These are phyloP conservation scores for Quercus glauca DNA, from an alignment of 306 rosid genomes.

Conservation along the genomic window DNA sequence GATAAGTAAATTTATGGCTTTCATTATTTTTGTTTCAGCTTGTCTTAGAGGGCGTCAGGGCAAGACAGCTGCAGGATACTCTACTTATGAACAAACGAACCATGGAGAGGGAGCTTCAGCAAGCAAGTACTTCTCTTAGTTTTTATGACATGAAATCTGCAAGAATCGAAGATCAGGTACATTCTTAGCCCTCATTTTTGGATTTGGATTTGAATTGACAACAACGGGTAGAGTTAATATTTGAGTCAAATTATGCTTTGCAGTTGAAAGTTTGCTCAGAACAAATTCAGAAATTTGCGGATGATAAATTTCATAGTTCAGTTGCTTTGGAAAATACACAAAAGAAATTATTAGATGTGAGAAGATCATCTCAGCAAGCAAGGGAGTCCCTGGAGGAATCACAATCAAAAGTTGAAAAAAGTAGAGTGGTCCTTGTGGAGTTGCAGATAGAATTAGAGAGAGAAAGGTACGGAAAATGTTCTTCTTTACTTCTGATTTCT, in stretches of 20 bases:
- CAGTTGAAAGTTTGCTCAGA: slow-evolving; percentile 78
- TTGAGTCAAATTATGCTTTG: slow-evolving; percentile 24
- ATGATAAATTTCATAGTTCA: slow-evolving; percentile 57
- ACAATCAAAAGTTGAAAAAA: slow-evolving; percentile 54
- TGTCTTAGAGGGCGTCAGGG: slow-evolving; percentile 80
- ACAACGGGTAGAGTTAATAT: not conserved
- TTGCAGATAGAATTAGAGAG: slow-evolving; percentile 70
- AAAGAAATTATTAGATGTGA: slow-evolving; percentile 61
- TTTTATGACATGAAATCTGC: slow-evolving; percentile 68
- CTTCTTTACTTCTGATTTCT: slow-evolving; percentile 2
- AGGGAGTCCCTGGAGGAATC: slow-evolving; percentile 52
- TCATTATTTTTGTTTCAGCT: slow-evolving; percentile 49
- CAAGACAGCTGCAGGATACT: slow-evolving; percentile 66
- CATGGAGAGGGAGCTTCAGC: slow-evolving; percentile 72
- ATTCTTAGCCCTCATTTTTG: slow-evolving; percentile 9
- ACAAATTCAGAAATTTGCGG: slow-evolving; percentile 56
- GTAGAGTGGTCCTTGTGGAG: slow-evolving; percentile 54
- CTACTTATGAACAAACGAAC: slow-evolving; percentile 53
- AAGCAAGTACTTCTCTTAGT: slow-evolving; percentile 52
- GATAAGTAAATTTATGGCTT: not conserved
- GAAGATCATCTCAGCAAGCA: slow-evolving; percentile 60
- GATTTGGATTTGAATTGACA: slow-evolving; percentile 9
- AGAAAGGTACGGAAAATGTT: slow-evolving; percentile 59
- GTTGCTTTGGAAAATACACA: slow-evolving; percentile 50
- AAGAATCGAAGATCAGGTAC: slow-evolving; percentile 86